Percentiles rank a stretch among this genome's conserved stretches.
Conservation (phyloP, 208 protist genomes). For the Naegleria fowleri region DNA sequence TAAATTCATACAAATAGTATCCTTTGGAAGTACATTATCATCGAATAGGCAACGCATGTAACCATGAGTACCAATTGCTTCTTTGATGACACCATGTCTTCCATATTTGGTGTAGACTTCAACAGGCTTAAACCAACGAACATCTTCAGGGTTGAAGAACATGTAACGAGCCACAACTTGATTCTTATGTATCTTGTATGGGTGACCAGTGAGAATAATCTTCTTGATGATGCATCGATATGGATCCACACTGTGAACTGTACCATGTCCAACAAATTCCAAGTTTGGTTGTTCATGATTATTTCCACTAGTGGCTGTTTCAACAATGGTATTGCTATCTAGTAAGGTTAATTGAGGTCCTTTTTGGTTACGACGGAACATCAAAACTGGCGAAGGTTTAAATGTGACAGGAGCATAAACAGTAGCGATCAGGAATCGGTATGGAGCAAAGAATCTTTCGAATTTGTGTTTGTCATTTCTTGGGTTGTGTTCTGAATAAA, state of each 20-base stretch:
- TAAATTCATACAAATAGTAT: conserved; percentile 93
- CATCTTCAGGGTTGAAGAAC: conserved; percentile 89
- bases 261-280: conserved; percentile 46
- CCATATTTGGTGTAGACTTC: conserved; percentile 91
- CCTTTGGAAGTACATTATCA: conserved; percentile 81
- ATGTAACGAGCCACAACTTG: conserved; percentile 83
- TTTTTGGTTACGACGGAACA: conserved; percentile 45
- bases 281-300: background rate
- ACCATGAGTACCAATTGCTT: conserved; percentile 90
- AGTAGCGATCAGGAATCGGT: conserved; percentile 45
- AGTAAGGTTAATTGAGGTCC: background rate
- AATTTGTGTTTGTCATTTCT: conserved; percentile 59
- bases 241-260: conserved; percentile 53
- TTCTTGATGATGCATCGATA: conserved; percentile 68
- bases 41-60: conserved; percentile 91
- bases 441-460: conserved; percentile 50
- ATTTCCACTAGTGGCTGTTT: background rate
- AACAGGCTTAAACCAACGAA: conserved; percentile 92
- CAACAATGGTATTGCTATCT: background rate
- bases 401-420: conserved; percentile 63
- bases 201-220: conserved; percentile 62
- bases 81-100: conserved; percentile 83
- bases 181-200: conserved; percentile 64
- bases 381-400: conserved; percentile 47
- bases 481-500: conserved; percentile 54